Percentiles rank a stretch among this genome's conserved stretches.
phyloP scores from a whole-genome alignment of 179 eudicot species.

The Pouteria campechiana region DNA sequence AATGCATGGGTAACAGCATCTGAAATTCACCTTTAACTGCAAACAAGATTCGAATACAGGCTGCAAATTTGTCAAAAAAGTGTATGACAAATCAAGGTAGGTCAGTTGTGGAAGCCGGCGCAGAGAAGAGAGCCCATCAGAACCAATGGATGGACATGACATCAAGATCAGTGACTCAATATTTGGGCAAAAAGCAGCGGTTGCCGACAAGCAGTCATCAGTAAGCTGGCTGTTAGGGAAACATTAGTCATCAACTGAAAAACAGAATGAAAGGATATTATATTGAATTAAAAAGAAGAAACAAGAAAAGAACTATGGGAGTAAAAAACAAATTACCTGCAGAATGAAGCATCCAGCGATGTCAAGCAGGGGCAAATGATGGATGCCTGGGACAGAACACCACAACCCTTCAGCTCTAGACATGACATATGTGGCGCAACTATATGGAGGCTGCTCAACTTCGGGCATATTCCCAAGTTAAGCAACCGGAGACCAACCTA shows the following conservation, averaged over 20 bases:
- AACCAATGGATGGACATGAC: constrained; percentile 91
- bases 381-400: constrained; percentile 80
- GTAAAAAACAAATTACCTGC: constrained; percentile 45
- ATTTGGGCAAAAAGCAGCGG: constrained; percentile 66
- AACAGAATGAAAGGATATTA: neutral
- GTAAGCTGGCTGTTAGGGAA: constrained; percentile 82
- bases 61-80: constrained; percentile 72
- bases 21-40: constrained; percentile 51
- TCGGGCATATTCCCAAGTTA: constrained; percentile 94
- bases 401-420: constrained; percentile 96
- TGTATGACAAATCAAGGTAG: constrained; percentile 89
- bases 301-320: neutral
- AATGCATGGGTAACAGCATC: too few relatives aligned
- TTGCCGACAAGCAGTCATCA: constrained; percentile 78
- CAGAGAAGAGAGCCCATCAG: constrained; percentile 68
- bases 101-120: constrained; percentile 49
- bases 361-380: constrained; percentile 75
- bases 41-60: constrained; percentile 74
- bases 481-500: constrained; percentile 90
- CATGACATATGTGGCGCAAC: constrained; percentile 81
- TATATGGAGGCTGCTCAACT: constrained; percentile 52
- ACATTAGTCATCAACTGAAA: too few relatives aligned
- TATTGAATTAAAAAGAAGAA: neutral
- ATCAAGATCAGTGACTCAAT: constrained; percentile 78
- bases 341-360: constrained; percentile 92